Conservation (phyloP, 768 basidiomycete genomes). For the Calocybe indica region DNA sequence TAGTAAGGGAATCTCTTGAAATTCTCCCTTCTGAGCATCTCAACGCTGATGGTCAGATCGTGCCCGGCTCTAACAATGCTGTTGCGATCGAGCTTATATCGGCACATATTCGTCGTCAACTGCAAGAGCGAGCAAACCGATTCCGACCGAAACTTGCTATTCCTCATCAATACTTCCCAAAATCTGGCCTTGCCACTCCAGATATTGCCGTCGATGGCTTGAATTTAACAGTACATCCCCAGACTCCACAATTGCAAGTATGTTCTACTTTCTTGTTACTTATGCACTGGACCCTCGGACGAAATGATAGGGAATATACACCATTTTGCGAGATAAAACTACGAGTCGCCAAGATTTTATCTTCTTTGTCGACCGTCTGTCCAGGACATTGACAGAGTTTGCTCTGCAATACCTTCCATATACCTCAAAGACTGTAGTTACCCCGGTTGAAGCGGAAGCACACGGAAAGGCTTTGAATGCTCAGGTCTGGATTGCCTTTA, state of each 20-base stretch:
- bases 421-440: constrained; percentile 49
- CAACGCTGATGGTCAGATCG: constrained; percentile 52
- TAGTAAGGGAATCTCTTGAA: constrained; percentile 41
- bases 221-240: constrained; percentile 61
- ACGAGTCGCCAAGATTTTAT: constrained; percentile 83
- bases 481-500: constrained; percentile 32
- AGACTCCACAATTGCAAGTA: constrained; percentile 79
- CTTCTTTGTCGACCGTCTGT: constrained; percentile 84
- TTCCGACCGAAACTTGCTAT: constrained; percentile 73
- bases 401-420: constrained; percentile 83
- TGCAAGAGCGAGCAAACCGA: constrained; percentile 69
- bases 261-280: constrained; percentile 5
- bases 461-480: constrained; percentile 60
- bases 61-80: constrained; percentile 87
- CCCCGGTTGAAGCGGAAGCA: constrained; percentile 54
- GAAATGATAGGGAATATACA: constrained; percentile 72
- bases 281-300: not conserved
- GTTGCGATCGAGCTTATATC: constrained; percentile 92
- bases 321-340: constrained; percentile 70
- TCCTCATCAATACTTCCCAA: constrained; percentile 31
- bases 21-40: not conserved
- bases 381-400: constrained; percentile 79
- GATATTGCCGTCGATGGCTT: constrained; percentile 37
- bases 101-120: constrained; percentile 81
- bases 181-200: constrained; percentile 28